Evolutionary conservation across 495 filamentous ascomycete species (phyloP), one percentile per base, ranked within the genome.

Genomic region (Talaromyces borbonicus): DNA sequence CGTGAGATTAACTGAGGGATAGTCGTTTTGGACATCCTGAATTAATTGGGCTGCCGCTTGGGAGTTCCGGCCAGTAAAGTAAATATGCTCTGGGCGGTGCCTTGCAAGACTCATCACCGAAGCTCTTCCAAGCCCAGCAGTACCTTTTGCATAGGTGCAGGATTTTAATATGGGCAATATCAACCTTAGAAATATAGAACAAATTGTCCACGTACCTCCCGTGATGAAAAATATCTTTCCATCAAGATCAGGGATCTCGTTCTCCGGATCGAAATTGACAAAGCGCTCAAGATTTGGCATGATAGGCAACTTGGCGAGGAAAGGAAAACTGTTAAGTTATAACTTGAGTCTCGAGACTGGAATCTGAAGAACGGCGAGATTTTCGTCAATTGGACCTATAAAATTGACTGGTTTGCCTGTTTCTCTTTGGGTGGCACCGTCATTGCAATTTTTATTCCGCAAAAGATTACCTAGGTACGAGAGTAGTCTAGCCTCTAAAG

Each of bases 111-210:
- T 65, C 19, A 70, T 57, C 27, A 79, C 59, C 6, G 75, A 69
- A 42, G 74, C 71, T 50, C 70, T 73, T 32, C 80, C 79, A 0
- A 84, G 61, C 0, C 82, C 81, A 23, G 67, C 60, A 39, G 73
- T 83, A 38, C 77, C 77, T 68, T 35, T 38, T 7, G 6, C 4
- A 23, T 25, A 15, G 19, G 29, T 26, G 6, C 16, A 41, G 25
- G 19, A 22, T 41, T 3, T 11, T 18, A 8, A 3, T 2, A 23
- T 38, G 9, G 12, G 20, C n/a, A n/a, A n/a, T n/a, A n/a, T 23
- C n/a, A 22, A 22, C 19, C n/a, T 20, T 8, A 11, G 20, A 8
- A 35, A 26, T 9, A 41, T 15, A 15, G 8, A 19, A 14, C 11
- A 15, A 25, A 15, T 30, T 46, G 31, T 37, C 31, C n/a, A 47